Conservation (phyloP, 192 early-diverging fungal genomes). For the Thoreauomyces humboldtii region DNA sequence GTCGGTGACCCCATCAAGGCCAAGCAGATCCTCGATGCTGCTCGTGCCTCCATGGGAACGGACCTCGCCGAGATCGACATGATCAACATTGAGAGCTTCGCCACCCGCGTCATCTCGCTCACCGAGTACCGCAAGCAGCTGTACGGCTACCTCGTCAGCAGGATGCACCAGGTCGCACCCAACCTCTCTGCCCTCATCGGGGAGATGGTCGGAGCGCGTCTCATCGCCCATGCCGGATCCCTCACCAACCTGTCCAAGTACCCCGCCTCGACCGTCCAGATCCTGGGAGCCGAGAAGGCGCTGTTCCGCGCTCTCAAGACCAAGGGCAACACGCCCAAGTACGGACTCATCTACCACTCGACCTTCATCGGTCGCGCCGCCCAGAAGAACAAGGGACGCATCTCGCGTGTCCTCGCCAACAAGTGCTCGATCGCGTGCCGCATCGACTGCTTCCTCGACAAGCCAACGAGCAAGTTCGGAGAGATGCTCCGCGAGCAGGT, state of each 20-base stretch:
- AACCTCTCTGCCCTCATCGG: conserved; percentile 96
- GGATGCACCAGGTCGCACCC: conserved; percentile 95
- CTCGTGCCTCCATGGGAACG: conserved; percentile 95
- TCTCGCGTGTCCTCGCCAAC: conserved; percentile 97
- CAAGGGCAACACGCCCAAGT: conserved; percentile 97
- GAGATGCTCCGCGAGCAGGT: conserved; percentile 91
- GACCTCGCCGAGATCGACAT: conserved; percentile 95
- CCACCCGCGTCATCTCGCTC: conserved; percentile 84
- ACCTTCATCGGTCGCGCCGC: conserved; percentile 96
- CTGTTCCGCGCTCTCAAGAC: conserved; percentile 98
- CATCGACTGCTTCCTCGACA: conserved; percentile 91
- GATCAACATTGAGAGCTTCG: conserved; percentile 92
- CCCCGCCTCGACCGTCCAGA: conserved; percentile 98
- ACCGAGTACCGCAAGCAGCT: conserved; percentile 92
- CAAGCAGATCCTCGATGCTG: conserved; percentile 88
- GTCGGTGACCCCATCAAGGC: conserved; percentile 77
- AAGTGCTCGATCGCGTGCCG: conserved; percentile 96
- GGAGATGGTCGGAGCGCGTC: conserved; percentile 95
- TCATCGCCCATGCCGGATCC: conserved; percentile 96
- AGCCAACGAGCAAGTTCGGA: conserved; percentile 86
- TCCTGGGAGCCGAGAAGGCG: conserved; percentile 99
- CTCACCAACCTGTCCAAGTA: conserved; percentile 97
- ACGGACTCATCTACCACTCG: conserved; percentile 98
- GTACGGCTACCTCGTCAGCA: conserved; percentile 87
- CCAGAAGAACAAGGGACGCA: conserved; percentile 96